Base-by-base conservation (phyloP, 1,139 yeast species). In the Scheffersomyces insectosa region DNA sequence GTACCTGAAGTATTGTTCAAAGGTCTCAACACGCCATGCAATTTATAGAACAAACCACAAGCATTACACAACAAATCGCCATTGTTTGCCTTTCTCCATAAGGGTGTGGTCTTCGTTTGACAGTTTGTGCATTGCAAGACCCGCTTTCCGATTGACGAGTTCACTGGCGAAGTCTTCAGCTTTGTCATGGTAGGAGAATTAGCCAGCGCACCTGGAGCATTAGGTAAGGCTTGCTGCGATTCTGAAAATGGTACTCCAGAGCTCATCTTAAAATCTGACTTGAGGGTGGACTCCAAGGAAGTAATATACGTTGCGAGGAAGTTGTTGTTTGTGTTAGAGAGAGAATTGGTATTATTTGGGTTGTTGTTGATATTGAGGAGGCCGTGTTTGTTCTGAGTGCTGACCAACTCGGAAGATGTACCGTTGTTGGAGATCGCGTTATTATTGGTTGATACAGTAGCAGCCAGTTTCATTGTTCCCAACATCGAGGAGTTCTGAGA, bases 61-160 rank as follows among this genome's bases (percentile, higher is more conserved):
- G 79, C 79, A 51, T 74, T 74, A 51, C 79, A 74, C 29, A 74
- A 58, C 40, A 74, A 62, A 43, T 70, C 75, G 2, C 79, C 78
- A 39, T 65, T 63, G 51, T 63, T 68, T n/a, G 75, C 62, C 45
- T 70, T 72, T 38, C 79, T 60, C 79, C 79, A 74, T 12, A 74
- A 57, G 3, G 79, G 79, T 2, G 79, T 73, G 2, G 79, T 72
- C 45, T 60, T 65, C 8, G 79, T 73, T 38, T 68, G 70, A 51
- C 79, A 74, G 55, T 74, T 73, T 33, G 75, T 57, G 46, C 79
- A 74, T 47, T 70, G 75, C 32, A 71, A 55, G 1, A 60, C 46
- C 42, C 65, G 66, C 43, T 65, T 31, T 14, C 34, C 34, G n/a
- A 31, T 31, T 5, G 23, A 15, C 11, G 34, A n/a, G 13, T 20